Evolutionary conservation across 202 grass and related monocot genomes (phyloP).

Genomic region (Schoenoplectus triqueter): DNA sequence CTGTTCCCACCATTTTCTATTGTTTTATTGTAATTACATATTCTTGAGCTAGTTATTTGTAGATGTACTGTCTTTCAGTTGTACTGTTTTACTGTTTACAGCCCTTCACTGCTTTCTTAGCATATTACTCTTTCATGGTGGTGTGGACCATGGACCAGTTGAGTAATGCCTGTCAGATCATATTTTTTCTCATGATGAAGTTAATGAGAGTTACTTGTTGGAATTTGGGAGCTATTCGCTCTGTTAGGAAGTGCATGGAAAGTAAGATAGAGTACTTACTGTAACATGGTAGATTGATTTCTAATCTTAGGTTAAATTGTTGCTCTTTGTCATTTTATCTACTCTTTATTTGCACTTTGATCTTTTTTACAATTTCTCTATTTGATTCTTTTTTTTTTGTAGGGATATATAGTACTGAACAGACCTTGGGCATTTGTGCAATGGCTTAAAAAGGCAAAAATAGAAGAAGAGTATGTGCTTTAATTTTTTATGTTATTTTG

Average conservation of each 20-base stretch:
- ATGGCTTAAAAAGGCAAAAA: constrained; percentile 83
- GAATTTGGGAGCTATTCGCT: constrained; percentile 6
- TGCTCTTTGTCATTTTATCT: constrained; percentile 7
- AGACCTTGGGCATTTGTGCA: constrained; percentile 98
- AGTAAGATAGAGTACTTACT: not conserved
- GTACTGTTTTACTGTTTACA: not conserved
- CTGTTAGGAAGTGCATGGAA: not conserved
- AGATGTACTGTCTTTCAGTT: not conserved
- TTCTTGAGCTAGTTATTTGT: not conserved
- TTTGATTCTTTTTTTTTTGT: constrained; percentile 39
- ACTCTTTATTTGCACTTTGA: not conserved
- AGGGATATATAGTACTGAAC: constrained; percentile 93
- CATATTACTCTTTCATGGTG: not conserved
- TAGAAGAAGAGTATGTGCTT: constrained; percentile 86
- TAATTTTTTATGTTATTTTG: not conserved
- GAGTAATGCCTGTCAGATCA: not conserved
- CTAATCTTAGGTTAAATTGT: not conserved
- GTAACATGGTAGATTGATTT: not conserved
- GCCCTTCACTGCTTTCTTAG: not conserved
- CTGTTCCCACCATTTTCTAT: too few relatives aligned
- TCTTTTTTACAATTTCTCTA: constrained; percentile 17
- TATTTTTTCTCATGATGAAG: not conserved
- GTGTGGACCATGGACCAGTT: not conserved
- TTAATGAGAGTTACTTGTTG: not conserved
- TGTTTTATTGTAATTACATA: not conserved